These are phyloP conservation scores for Umbelopsis isabellina DNA, from an alignment of 192 early-diverging fungal genomes.

Conservation along the genomic window DNA sequence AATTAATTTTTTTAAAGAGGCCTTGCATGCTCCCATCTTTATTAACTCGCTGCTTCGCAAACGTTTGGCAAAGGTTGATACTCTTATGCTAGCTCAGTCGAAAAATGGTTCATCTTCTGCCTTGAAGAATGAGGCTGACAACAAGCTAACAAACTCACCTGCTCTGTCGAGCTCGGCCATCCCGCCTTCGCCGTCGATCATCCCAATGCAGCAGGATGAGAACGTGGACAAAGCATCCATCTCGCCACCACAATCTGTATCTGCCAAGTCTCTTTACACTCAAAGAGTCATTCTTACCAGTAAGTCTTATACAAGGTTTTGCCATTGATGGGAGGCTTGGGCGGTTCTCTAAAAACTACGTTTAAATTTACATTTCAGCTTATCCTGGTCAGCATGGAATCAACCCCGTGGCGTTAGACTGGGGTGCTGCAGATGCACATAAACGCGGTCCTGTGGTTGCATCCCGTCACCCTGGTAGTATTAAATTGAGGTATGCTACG, in stretches of 20 bases:
- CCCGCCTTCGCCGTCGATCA: constrained; percentile 2
- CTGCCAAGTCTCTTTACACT: constrained; percentile 28
- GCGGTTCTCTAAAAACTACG: too few species aligned
- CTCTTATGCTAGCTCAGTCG: not conserved
- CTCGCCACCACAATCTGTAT: constrained; percentile 2
- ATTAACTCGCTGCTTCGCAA: too few species aligned
- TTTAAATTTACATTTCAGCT: constrained; percentile 31
- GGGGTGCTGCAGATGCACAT: constrained; percentile 75
- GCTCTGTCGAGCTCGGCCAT: not conserved
- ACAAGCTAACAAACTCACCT: constrained; percentile 8
- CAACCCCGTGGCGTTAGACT: constrained; percentile 73
- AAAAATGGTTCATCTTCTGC: not conserved
- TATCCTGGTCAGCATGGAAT: constrained; percentile 64
- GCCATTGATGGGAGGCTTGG: not conserved
- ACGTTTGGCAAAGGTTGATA: not conserved
- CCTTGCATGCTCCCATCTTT: too few species aligned
- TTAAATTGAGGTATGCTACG: constrained; percentile 67
- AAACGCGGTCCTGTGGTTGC: constrained; percentile 86
- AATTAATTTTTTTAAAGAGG: too few species aligned
- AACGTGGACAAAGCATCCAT: constrained; percentile 12
- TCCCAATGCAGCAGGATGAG: not conserved
- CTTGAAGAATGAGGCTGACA: not conserved
- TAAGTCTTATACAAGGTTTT: constrained; percentile 18
- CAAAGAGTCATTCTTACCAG: constrained; percentile 47
- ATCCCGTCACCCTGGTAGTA: constrained; percentile 72